phyloP scores from a whole-genome alignment of 345 rosid genomes.

The Populus ilicifolia region DNA sequence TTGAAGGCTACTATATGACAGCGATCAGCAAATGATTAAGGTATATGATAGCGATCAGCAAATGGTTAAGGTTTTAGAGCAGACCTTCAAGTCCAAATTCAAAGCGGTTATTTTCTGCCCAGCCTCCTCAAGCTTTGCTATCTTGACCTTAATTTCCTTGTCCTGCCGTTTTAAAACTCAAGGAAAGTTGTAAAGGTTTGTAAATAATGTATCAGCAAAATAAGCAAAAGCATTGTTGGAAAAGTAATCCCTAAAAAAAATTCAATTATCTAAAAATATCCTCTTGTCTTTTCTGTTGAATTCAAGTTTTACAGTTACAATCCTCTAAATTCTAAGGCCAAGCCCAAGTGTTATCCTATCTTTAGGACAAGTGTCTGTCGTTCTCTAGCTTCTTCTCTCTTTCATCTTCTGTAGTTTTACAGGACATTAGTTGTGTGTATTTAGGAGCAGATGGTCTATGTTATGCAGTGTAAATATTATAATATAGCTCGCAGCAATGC shows the following conservation, averaged over 20 bases:
- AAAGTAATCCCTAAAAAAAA: not conserved
- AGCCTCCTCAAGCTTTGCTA: slow-evolving; percentile 29
- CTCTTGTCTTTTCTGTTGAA: too few species aligned
- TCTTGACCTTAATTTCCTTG: slow-evolving; percentile 26
- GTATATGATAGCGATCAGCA: not conserved
- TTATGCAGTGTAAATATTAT: not conserved
- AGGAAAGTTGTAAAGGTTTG: not conserved
- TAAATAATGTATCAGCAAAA: not conserved
- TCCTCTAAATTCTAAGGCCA: not conserved
- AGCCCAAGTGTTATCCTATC: not conserved
- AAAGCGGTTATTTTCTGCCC: slow-evolving; percentile 28
- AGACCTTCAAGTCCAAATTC: slow-evolving; percentile 37
- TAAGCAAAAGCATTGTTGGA: not conserved
- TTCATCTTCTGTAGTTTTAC: not conserved
- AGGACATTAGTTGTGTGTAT: not conserved
- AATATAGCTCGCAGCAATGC: not conserved
- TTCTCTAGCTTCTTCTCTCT: not conserved
- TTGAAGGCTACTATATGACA: not conserved
- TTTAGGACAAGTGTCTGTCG: not conserved
- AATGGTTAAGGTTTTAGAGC: not conserved
- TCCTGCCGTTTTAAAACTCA: slow-evolving; percentile 30
- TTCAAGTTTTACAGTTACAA: too few species aligned
- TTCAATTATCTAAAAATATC: too few species aligned
- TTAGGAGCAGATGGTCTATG: not conserved
- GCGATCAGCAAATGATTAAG: not conserved